These are phyloP conservation scores for Dinochytrium kinnereticum DNA, from an alignment of 371 early-diverging fungal genomes.

Conservation along the genomic window DNA sequence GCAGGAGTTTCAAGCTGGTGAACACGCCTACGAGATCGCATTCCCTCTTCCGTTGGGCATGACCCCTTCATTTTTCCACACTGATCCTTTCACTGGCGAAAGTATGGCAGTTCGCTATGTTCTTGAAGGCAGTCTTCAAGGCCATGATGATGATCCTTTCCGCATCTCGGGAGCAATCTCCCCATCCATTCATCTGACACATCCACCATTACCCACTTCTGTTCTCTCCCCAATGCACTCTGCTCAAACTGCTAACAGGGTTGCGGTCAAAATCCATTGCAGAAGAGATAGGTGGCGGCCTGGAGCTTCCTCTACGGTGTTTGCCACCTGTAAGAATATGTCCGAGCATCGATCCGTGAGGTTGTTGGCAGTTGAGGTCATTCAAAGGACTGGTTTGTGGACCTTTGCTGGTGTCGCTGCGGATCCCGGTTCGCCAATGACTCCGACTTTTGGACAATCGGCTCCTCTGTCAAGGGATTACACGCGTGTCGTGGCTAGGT, in stretches of 20 bases:
- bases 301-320: neutral
- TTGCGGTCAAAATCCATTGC: constrained; percentile 10
- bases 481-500: constrained; percentile 17
- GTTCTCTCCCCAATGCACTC: constrained; percentile 10
- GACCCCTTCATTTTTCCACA: constrained; percentile 10
- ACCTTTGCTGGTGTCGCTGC: neutral
- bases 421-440: neutral
- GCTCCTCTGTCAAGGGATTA: constrained; percentile 9
- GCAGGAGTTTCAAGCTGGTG: neutral
- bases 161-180: constrained; percentile 12
- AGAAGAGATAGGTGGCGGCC: constrained; percentile 9
- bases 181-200: neutral
- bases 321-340: constrained; percentile 6
- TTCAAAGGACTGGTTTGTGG: constrained; percentile 12
- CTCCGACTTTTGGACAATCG: neutral
- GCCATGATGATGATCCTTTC: constrained; percentile 13
- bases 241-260: constrained; percentile 8
- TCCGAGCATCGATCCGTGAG: neutral
- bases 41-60: constrained; percentile 12
- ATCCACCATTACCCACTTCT: neutral
- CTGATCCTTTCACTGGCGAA: constrained; percentile 16
- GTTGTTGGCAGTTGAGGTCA: constrained; percentile 12
- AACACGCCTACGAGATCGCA: constrained; percentile 16
- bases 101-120: constrained; percentile 1
- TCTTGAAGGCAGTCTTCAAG: constrained; percentile 7